Percentiles rank a stretch among this genome's conserved stretches.
Evolutionary conservation across 2,329 filamentous ascomycete species (phyloP).

Genomic region (Penicillium capsulatum): DNA sequence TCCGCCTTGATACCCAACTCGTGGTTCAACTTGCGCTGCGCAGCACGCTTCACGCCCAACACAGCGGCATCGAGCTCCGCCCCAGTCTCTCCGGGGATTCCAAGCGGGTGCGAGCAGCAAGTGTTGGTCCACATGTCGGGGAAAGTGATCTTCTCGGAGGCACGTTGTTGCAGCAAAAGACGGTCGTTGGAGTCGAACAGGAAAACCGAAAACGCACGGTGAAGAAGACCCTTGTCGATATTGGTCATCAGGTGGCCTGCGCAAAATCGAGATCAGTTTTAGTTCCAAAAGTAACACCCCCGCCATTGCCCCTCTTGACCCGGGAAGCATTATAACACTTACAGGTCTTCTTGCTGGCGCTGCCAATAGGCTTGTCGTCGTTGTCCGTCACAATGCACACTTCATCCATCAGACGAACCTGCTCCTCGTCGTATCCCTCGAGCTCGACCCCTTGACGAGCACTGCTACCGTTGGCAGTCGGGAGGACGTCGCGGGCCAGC

Average conservation of each 20-base stretch:
- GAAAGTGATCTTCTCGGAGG: constrained; percentile 96
- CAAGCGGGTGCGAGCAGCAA: constrained; percentile 95
- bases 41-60: constrained; percentile 82
- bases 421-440: constrained; percentile 91
- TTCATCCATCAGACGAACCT: constrained; percentile 97
- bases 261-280: constrained; percentile 12
- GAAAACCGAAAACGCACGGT: constrained; percentile 97
- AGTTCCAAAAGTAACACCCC: constrained; percentile 1
- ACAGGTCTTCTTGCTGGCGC: constrained; percentile 98
- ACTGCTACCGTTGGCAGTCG: constrained; percentile 37
- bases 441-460: constrained; percentile 63
- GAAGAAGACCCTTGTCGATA: constrained; percentile 90
- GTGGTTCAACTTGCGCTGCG: constrained; percentile 88
- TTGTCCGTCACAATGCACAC: constrained; percentile 96
- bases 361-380: constrained; percentile 87
- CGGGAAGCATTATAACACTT: constrained; percentile 38
- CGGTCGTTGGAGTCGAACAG: constrained; percentile 93
- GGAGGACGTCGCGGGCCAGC: constrained; percentile 50
- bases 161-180: constrained; percentile 90
- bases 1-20: constrained; percentile 86
- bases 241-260: constrained; percentile 97
- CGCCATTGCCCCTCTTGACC: constrained; percentile 11
- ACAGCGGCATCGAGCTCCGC: constrained; percentile 74
- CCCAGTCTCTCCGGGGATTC: constrained; percentile 87
- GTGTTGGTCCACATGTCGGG: constrained; percentile 99